These are phyloP conservation scores for Pleurotus pulmonarius DNA, from an alignment of 768 basidiomycete genomes.

Conservation along the genomic window DNA sequence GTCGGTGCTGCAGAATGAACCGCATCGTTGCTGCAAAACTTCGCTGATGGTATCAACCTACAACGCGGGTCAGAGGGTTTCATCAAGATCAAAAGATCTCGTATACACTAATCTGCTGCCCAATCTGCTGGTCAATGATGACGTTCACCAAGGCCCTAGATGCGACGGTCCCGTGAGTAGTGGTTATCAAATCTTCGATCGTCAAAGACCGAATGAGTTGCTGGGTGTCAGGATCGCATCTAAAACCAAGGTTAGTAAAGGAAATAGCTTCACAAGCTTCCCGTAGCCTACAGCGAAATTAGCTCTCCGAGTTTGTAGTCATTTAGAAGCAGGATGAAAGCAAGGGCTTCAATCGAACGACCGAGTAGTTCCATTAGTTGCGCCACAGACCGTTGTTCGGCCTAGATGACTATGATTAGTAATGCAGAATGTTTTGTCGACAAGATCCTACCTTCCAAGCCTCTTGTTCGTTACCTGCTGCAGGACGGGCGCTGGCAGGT, in stretches of 20 bases:
- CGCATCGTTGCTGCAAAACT: slow-evolving; percentile 89
- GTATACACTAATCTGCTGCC: slow-evolving; percentile 89
- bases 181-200: slow-evolving; percentile 85
- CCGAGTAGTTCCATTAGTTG: slow-evolving; percentile 71
- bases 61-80: slow-evolving; percentile 9
- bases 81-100: neutral
- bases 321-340: slow-evolving; percentile 86
- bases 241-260: slow-evolving; percentile 22
- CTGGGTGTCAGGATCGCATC: slow-evolving; percentile 73
- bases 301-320: slow-evolving; percentile 90
- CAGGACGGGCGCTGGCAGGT: slow-evolving; percentile 49
- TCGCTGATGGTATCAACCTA: slow-evolving; percentile 98
- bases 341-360: slow-evolving; percentile 90
- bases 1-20: slow-evolving; percentile 96
- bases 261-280: neutral
- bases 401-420: slow-evolving; percentile 36
- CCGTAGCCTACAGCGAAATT: slow-evolving; percentile 62
- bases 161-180: slow-evolving; percentile 79
- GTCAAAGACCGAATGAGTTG: slow-evolving; percentile 66
- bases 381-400: slow-evolving; percentile 79
- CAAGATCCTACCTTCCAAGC: slow-evolving; percentile 71
- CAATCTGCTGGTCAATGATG: slow-evolving; percentile 97
- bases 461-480: slow-evolving; percentile 70
- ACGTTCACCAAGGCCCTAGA: slow-evolving; percentile 91
- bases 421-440: neutral